Percentiles rank a stretch among this genome's conserved stretches.
These are phyloP conservation scores for Jackrogersella minutella DNA, from an alignment of 495 filamentous ascomycete species.

Conservation along the genomic window DNA sequence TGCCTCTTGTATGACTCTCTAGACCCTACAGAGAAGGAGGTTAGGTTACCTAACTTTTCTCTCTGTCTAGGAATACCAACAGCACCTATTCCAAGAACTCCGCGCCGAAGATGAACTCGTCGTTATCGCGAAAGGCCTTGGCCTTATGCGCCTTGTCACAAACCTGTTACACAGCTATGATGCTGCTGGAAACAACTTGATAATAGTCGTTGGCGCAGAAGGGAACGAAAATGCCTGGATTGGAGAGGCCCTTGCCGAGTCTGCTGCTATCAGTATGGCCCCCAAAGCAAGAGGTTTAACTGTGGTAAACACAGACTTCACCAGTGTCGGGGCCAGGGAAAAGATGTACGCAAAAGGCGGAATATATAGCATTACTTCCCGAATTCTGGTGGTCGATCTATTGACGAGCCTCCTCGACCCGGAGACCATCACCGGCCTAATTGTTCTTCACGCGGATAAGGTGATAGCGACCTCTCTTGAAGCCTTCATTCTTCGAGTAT, in stretches of 20 bases:
- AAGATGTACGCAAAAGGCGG: conserved; percentile 90
- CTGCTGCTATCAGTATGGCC: conserved; percentile 80
- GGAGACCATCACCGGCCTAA: conserved; percentile 84
- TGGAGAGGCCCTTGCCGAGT: conserved; percentile 90
- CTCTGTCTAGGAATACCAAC: conserved; percentile 70
- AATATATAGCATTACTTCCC: conserved; percentile 94
- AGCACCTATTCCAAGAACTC: conserved; percentile 91
- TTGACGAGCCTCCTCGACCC: conserved; percentile 84
- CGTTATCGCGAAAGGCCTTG: conserved; percentile 88
- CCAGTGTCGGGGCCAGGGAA: conserved; percentile 84
- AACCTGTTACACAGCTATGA: conserved; percentile 97
- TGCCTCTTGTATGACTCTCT: conserved; percentile 74
- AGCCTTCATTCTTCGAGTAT: conserved; percentile 94
- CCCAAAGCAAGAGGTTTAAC: conserved; percentile 84
- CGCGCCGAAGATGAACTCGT: conserved; percentile 92
- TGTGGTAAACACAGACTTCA: conserved; percentile 92
- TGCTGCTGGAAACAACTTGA: conserved; percentile 90
- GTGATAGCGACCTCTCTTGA: conserved; percentile 88
- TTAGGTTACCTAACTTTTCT: conserved; percentile 11
- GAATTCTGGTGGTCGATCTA: conserved; percentile 92
- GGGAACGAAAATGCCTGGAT: conserved; percentile 95
- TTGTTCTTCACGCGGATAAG: conserved; percentile 89
- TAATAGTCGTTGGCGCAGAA: conserved; percentile 88
- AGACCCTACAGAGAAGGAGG: background rate
- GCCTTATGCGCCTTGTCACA: conserved; percentile 86